Percentiles rank a stretch among this genome's conserved stretches.
These are phyloP conservation scores for Hyaloperonospora brassicae DNA, from an alignment of 352 stramenopile genomes.

Conservation along the genomic window DNA sequence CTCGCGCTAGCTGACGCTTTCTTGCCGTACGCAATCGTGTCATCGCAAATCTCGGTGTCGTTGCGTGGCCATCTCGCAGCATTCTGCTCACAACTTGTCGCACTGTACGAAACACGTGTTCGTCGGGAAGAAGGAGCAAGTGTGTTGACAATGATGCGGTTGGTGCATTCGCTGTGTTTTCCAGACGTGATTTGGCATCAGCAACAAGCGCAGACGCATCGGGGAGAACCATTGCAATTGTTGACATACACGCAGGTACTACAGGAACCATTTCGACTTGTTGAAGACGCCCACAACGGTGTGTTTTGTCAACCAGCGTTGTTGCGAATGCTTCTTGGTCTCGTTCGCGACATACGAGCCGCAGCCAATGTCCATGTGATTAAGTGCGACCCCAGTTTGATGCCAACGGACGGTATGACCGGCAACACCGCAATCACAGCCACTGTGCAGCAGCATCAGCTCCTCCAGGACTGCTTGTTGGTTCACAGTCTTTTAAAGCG, in stretches of 20 bases:
- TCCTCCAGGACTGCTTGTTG: slow-evolving; percentile 54
- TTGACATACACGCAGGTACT: slow-evolving; percentile 42
- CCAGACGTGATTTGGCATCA: slow-evolving; percentile 33
- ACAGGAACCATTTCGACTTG: slow-evolving; percentile 46
- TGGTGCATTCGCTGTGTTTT: slow-evolving; percentile 45
- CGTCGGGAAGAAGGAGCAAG: slow-evolving; percentile 23
- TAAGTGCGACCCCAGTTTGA: slow-evolving; percentile 33
- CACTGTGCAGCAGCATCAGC: slow-evolving; percentile 38
- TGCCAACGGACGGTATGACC: slow-evolving; percentile 18
- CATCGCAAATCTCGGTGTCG: slow-evolving; percentile 1
- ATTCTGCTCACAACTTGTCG: slow-evolving; percentile 31
- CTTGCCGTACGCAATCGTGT: slow-evolving; percentile 26
- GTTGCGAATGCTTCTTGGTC: slow-evolving; percentile 30
- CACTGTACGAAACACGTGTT: slow-evolving; percentile 30
- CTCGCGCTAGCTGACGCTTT: slow-evolving; percentile 28
- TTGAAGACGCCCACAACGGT: slow-evolving; percentile 32
- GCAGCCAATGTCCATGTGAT: slow-evolving; percentile 36
- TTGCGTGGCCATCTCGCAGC: slow-evolving; percentile 15
- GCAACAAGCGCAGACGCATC: slow-evolving; percentile 23
- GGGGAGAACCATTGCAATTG: slow-evolving; percentile 12
- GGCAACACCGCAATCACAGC: slow-evolving; percentile 15
- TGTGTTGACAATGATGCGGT: slow-evolving; percentile 25
- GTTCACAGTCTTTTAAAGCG: slow-evolving; percentile 39
- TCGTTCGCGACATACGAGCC: slow-evolving; percentile 35
- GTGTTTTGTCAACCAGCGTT: slow-evolving; percentile 36